Percentiles rank a stretch among this genome's conserved stretches.
Conservation (phyloP, 108 stramenopile genomes). For the Nannochloropsis gaditana region DNA sequence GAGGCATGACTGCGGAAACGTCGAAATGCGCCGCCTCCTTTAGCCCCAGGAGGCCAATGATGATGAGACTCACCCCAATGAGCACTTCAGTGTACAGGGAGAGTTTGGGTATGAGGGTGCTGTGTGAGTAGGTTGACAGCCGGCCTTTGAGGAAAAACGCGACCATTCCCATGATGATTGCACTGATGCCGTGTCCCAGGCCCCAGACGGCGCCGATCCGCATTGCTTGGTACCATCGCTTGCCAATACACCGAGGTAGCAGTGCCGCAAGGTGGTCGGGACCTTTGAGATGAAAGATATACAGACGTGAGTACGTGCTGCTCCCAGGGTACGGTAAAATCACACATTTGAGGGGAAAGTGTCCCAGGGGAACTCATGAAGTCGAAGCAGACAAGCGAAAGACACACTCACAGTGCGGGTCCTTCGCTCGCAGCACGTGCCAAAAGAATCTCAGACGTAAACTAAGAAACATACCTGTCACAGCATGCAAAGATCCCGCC, state of each 20-base stretch:
- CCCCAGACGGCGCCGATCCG: constrained; percentile 90
- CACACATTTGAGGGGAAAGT: no score
- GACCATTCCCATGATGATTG: constrained; percentile 68
- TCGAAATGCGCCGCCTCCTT: constrained; percentile 64
- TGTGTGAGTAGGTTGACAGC: constrained; percentile 32
- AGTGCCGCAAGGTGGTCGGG: constrained; percentile 83
- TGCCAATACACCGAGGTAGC: constrained; percentile 73
- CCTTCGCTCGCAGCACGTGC: no score
- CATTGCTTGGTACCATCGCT: constrained; percentile 63
- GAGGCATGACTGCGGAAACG: constrained; percentile 6
- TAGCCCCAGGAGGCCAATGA: constrained; percentile 84
- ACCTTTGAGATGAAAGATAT: neutral
- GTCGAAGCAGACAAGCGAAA: no score
- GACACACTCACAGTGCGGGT: no score
- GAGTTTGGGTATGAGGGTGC: constrained; percentile 49
- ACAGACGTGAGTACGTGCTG: no score
- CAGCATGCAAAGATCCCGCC: constrained; percentile 83
- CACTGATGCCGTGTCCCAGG: constrained; percentile 86
- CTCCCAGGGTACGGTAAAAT: no score
- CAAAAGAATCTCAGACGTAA: neutral
- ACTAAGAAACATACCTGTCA: constrained; percentile 60
- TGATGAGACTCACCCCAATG: constrained; percentile 74
- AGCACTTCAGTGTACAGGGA: constrained; percentile 67
- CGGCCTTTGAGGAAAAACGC: constrained; percentile 73
- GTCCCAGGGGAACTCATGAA: no score